Evolutionary conservation across 1,284 basidiomycete genomes (phyloP), one percentile per base, ranked within the genome.

Genomic region (Boletus albobrunnescens): DNA sequence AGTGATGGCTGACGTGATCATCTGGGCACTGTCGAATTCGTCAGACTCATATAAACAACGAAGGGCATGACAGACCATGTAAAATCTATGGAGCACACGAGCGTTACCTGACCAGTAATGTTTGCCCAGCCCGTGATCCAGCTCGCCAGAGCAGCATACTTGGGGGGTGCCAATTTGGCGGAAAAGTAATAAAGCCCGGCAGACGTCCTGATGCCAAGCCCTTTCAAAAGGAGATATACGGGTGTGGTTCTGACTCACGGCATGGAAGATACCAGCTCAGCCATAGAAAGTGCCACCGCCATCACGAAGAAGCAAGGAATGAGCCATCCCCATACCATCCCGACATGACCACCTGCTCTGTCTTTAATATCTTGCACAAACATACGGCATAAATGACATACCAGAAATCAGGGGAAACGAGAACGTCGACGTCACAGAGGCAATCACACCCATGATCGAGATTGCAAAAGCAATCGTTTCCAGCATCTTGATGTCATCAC

Each of bases 241-340:
- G 16, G 16, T 12, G 16, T 20, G 12, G 10, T 43, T 42, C 6
- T 14, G 11, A 74, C 80, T 60, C 63, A 87, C 79, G 85, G 85
- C 85, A 88, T 88, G 4, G 84, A 77, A 5, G 83, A 85, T 3
- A 81, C 73, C 20, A 89, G 58, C 58, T 88, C 85, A 5, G 85
- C 85, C 71, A 88, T 77, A n/a, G 77, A 81, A 10, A 78, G 70
- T 4, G 84, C 84, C 16, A 87, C 71, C 6, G 75, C 71, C 67
- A 81, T 71, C 31, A 89, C 84, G 53, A 87, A 86, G 42, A 84
- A 69, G 52, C 72, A 77, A 4, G 85, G 86, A 49, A 88, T 82
- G 17, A 86, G 65, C 86, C 85, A 89, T 19, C 86, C 86, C 68
- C 82, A 88, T 8, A 87, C 76, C 75, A 88, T 81, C 17, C 85